phyloP scores from a whole-genome alignment of 2,329 filamentous ascomycete species.

The Neophaeococcomyces aloes region DNA sequence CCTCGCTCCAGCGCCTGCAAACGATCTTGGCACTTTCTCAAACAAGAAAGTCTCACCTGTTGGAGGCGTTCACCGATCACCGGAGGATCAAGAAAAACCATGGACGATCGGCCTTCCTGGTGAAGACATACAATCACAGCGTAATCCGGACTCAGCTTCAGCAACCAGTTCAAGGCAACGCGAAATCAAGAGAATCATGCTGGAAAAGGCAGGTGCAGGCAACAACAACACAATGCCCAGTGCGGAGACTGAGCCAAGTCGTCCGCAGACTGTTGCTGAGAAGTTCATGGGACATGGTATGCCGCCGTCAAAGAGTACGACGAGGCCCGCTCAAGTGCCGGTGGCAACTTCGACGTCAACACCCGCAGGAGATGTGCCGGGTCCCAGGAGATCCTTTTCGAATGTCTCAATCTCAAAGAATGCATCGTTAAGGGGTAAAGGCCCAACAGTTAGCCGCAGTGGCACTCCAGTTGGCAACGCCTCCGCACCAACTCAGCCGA shows the following conservation, averaged over 20 bases:
- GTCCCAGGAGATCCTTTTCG: too few species aligned
- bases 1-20: slow-evolving; percentile 8
- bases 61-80: slow-evolving; percentile 24
- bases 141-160: slow-evolving; percentile 1
- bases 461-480: too few species aligned
- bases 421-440: too few species aligned
- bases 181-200: slow-evolving; percentile 7
- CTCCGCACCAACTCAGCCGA: too few species aligned
- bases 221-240: background rate
- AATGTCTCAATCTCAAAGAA: too few species aligned
- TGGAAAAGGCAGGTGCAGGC: background rate
- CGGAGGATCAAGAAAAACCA: slow-evolving; percentile 28
- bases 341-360: slow-evolving; percentile 10
- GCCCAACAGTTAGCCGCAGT: too few species aligned
- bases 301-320: background rate
- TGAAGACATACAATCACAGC: slow-evolving; percentile 11
- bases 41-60: slow-evolving; percentile 22
- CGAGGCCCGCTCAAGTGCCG: slow-evolving; percentile 2
- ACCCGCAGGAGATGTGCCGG: background rate
- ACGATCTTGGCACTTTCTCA: slow-evolving; percentile 26
- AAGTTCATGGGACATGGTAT: slow-evolving; percentile 2
- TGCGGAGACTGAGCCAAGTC: background rate
- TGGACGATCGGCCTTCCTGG: slow-evolving; percentile 29
- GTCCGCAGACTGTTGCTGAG: slow-evolving; percentile 5
- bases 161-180: background rate